Evolutionary conservation across 305 asterid species (phyloP).

Genomic region (Fraxinus xanthoxyloides): DNA sequence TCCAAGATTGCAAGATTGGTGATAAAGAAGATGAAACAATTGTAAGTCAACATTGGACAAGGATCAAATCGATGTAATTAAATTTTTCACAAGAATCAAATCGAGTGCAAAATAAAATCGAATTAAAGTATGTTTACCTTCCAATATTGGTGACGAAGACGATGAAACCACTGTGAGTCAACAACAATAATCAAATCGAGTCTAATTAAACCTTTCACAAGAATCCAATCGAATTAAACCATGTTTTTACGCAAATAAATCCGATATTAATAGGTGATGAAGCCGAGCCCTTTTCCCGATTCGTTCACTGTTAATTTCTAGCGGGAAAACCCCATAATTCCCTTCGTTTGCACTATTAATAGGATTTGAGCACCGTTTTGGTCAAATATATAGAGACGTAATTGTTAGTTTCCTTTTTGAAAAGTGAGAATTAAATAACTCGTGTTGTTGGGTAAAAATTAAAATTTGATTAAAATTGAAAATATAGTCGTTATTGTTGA

Average conservation of each 20-base stretch:
- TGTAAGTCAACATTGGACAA: background rate
- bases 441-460: too few relatives aligned
- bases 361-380: too few relatives aligned
- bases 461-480: too few relatives aligned
- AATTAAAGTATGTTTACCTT: background rate
- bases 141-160: background rate
- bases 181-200: background rate
- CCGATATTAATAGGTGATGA: background rate
- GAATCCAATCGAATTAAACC: background rate
- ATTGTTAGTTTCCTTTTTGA: too few relatives aligned
- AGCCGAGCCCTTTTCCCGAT: background rate
- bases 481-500: too few relatives aligned
- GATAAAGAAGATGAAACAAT: background rate
- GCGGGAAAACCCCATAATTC: too few relatives aligned
- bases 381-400: too few relatives aligned
- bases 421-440: too few relatives aligned
- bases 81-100: background rate
- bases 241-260: background rate
- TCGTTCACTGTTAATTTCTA: background rate
- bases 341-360: too few relatives aligned
- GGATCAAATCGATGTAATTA: background rate
- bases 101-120: background rate
- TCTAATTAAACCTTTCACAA: background rate
- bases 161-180: background rate
- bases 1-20: background rate